phyloP scores from a whole-genome alignment of 352 stramenopile genomes.

The Thalassiosira livingstoniorum region DNA sequence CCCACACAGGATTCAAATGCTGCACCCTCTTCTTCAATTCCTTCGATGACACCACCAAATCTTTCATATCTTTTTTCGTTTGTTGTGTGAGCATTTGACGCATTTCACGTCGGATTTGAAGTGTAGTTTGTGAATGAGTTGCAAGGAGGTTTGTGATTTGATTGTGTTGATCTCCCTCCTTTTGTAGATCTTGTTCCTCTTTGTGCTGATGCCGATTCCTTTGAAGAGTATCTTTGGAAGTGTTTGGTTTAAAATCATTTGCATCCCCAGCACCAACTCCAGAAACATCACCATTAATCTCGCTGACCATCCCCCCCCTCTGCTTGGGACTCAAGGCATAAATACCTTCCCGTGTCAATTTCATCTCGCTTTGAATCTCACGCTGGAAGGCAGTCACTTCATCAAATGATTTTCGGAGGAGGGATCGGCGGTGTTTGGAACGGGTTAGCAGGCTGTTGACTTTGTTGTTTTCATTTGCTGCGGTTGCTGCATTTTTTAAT shows the following conservation, averaged over 20 bases:
- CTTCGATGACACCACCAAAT: background rate
- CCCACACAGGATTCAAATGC: background rate
- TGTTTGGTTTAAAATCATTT: background rate
- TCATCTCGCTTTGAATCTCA: background rate
- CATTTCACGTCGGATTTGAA: slow-evolving; percentile 10
- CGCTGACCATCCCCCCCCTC: background rate
- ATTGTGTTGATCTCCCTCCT: background rate
- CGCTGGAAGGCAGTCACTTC: background rate
- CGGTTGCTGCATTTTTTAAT: too few species aligned
- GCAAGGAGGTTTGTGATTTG: background rate
- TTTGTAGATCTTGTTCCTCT: background rate
- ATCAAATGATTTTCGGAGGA: background rate
- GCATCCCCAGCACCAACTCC: background rate
- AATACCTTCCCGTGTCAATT: background rate
- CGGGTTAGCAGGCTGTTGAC: too few species aligned
- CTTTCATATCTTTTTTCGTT: slow-evolving; percentile 1
- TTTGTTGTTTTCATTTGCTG: too few species aligned
- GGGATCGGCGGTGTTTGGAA: background rate
- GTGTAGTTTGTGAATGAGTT: background rate
- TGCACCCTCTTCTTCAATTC: slow-evolving; percentile 16
- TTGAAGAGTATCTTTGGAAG: background rate
- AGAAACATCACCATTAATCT: background rate
- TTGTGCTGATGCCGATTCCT: background rate
- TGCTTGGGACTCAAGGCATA: background rate
- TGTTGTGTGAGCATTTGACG: slow-evolving; percentile 5